These are phyloP conservation scores for Starmerella cellae DNA, from an alignment of 805 yeast species.

Conservation along the genomic window DNA sequence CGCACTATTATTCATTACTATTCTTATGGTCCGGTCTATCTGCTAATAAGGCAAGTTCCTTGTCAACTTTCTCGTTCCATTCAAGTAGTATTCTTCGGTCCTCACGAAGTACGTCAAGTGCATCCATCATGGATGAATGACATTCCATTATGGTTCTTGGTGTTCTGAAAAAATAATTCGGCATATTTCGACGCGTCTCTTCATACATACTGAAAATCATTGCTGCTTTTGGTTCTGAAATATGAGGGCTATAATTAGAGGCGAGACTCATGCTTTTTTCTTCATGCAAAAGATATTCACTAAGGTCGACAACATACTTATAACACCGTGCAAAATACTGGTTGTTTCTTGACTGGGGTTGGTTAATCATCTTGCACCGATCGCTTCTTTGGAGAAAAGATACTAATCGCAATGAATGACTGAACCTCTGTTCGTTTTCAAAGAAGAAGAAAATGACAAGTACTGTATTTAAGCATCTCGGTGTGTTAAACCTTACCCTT, in stretches of 20 bases:
- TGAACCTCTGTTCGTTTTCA: too few relatives aligned
- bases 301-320: background rate
- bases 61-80: background rate
- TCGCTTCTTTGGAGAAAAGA: too few relatives aligned
- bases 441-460: too few relatives aligned
- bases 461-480: too few relatives aligned
- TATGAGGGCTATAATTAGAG: background rate
- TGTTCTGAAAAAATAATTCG: background rate
- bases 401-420: too few relatives aligned
- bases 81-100: background rate
- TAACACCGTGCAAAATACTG: too few relatives aligned
- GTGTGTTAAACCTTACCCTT: too few relatives aligned
- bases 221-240: background rate
- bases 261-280: background rate
- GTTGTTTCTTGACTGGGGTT: too few relatives aligned
- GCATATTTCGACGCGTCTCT: background rate
- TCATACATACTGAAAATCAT: background rate
- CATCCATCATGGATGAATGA: constrained; percentile 5
- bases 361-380: too few relatives aligned
- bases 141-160: background rate
- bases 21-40: too few relatives aligned
- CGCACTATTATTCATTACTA: too few relatives aligned
- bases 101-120: constrained; percentile 12
- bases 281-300: background rate
- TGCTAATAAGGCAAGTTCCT: background rate